Base-by-base conservation (phyloP, 345 rosid genomes). In the Leavenworthia alabamica region DNA sequence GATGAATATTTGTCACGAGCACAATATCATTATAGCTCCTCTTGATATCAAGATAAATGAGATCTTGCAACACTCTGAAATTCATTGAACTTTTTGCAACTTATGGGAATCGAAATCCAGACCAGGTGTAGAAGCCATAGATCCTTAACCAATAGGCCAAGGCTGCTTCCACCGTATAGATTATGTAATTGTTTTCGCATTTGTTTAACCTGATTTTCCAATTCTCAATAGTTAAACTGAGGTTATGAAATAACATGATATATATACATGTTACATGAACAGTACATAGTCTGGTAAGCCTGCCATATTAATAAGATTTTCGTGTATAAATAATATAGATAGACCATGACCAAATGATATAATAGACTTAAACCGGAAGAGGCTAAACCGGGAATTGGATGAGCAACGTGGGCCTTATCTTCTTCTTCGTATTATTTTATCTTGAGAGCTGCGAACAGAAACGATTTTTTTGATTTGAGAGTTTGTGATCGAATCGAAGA, bases 331-430 rank as follows among this genome's bases (percentile, higher is more conserved):
- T 36, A 36, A 11, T 11, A 11, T 11, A 4, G 15, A n/a, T 36
- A 36, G 40, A 36, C 40, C 40, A 36, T n/a, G n/a, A n/a, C 14
- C 6, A 36, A 36, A 23, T 24, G 31, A 48, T 26, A 19, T 26
- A 48, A 51, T 16, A 32, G 27, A 32, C 1, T 31, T 16, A 52
- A 52, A 52, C 57, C 26, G 33, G 43, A 27, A 36, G 19, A 12
- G 17, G 9, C 8, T 36, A 56, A 66, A 47, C 65, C 65, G 51
- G 44, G 47, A 56, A 19, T 27, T 49, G 23, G 4, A 27, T 22
- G 52, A 41, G 72, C 58, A 35, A 53, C 49, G 20, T 52, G 73
- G 67, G 67, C 67, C 73, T 69, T 69, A 69, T 69, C 73, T 42
- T 68, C 70, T 36, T 66, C 58, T 50, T 39, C 47, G 28, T 41